Percentiles rank a stretch among this genome's conserved stretches.
Evolutionary conservation across 1,284 basidiomycete genomes (phyloP).

Genomic region (Ustilago esculenta): DNA sequence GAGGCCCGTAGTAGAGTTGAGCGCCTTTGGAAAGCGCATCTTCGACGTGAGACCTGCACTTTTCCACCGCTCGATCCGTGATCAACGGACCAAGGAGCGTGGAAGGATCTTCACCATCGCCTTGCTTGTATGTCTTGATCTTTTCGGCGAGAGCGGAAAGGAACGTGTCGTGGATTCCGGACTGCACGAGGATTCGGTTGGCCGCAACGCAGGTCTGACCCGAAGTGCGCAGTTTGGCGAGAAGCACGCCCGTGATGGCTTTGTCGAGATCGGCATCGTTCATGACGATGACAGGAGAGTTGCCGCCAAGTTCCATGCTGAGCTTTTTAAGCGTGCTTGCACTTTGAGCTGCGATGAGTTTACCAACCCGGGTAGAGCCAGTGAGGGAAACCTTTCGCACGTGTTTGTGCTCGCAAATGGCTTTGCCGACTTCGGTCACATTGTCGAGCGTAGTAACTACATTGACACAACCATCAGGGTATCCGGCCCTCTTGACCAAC

Average conservation of each 20-base stretch:
- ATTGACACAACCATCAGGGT: slow-evolving; percentile 32
- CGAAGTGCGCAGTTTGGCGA: slow-evolving; percentile 38
- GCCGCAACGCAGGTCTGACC: slow-evolving; percentile 52
- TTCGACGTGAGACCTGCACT: slow-evolving; percentile 33
- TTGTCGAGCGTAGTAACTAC: slow-evolving; percentile 36
- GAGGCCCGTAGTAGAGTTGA: slow-evolving; percentile 29
- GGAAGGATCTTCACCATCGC: slow-evolving; percentile 38
- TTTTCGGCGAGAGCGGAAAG: slow-evolving; percentile 18
- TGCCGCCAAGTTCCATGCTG: slow-evolving; percentile 91
- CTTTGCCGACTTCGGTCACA: slow-evolving; percentile 32
- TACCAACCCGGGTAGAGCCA: slow-evolving; percentile 39
- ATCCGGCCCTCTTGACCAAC: slow-evolving; percentile 30
- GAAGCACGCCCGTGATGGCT: slow-evolving; percentile 48
- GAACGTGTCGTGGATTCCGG: slow-evolving; percentile 42
- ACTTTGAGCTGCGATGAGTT: slow-evolving; percentile 29
- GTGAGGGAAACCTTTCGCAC: slow-evolving; percentile 41
- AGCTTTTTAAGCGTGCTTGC: slow-evolving; percentile 76
- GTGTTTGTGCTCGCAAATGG: slow-evolving; percentile 33
- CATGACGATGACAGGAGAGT: slow-evolving; percentile 82
- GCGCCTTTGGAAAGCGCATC: slow-evolving; percentile 40
- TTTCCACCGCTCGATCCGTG: slow-evolving; percentile 37
- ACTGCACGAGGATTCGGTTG: slow-evolving; percentile 47
- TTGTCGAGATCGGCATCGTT: slow-evolving; percentile 73
- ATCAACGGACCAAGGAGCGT: slow-evolving; percentile 39
- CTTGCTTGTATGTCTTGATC: slow-evolving; percentile 35